Evolutionary conservation across 768 basidiomycete genomes (phyloP), one percentile per base, ranked within the genome.

Genomic region (Galerina sulciceps): DNA sequence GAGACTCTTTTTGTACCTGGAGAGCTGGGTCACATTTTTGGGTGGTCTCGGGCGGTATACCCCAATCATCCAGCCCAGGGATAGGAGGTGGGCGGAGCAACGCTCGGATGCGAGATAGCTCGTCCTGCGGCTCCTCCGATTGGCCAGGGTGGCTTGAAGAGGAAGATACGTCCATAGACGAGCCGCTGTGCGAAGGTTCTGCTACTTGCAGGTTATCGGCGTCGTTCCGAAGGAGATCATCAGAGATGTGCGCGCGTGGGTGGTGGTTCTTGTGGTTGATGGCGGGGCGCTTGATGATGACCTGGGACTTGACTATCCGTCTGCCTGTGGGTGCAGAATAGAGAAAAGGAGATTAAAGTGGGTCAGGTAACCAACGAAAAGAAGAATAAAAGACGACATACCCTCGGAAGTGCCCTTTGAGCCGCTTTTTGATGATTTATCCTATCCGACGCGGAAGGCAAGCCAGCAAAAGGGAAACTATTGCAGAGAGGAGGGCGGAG

Each of bases 391-490:
- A 18, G 8, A 47, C 11, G 9, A 72, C 79, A 60, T 55, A 85
- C 84, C 64, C 53, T 81, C 84, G 73, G 79, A 68, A 54, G 74
- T 61, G 54, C 56, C 61, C 69, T 76, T 75, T 61, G 65, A 58
- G 53, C 66, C 65, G 37, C 62, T 56, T 70, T 81, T 85, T 66
- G 76, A 71, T 72, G 76, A 74, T 68, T 79, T 80, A 79, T 86
- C 87, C 88, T 89, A 81, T 77, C 85, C 85, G 69, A 82, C 75
- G 77, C 72, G 77, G 81, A 86, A 76, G 57, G 73, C 72, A 71
- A 79, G 81, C 83, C 78, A 85, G 76, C 78, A 83, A 82, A 81
- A 85, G 86, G 85, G 84, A 87, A 88, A 85, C 79, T 73, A 73
- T 63, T 66, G 75, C 60, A 69, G 64, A 43, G 55, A 58, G 66